phyloP scores from a whole-genome alignment of 1,284 basidiomycete species.

The Ustilago curta region DNA sequence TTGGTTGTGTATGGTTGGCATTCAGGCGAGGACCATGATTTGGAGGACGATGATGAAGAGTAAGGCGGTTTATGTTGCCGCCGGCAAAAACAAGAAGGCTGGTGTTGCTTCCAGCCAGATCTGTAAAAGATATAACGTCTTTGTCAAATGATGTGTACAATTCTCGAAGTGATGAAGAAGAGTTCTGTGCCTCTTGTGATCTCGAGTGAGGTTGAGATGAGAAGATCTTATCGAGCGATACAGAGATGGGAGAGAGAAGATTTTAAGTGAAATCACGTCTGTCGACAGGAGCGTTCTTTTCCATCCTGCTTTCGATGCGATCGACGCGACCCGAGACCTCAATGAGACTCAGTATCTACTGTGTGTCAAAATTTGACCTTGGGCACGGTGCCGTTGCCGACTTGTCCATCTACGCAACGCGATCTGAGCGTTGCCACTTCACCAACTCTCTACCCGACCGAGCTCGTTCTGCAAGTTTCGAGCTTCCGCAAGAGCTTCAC shows the following conservation, averaged over 20 bases:
- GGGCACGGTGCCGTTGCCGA: not conserved
- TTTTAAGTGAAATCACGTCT: not conserved
- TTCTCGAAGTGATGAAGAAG: not conserved
- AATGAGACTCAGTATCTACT: not conserved
- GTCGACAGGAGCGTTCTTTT: not conserved
- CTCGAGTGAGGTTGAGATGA: not conserved
- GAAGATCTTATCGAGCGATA: too few relatives aligned
- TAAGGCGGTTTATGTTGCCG: not conserved
- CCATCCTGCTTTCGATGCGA: not conserved
- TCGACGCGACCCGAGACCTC: not conserved
- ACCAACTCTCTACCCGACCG: not conserved
- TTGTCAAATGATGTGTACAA: too few relatives aligned
- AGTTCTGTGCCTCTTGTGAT: not conserved
- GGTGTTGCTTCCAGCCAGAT: not conserved
- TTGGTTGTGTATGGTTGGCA: constrained; percentile 80
- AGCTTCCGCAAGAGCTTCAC: too few relatives aligned
- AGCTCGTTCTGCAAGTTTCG: not conserved
- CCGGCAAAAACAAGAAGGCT: not conserved
- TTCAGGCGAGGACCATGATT: constrained; percentile 36
- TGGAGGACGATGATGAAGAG: constrained; percentile 45
- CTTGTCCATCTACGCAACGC: not conserved
- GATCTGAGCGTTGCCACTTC: constrained; percentile 5
- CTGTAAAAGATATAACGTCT: not conserved
- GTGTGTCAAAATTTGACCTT: not conserved
- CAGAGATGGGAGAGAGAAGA: too few relatives aligned